These are phyloP conservation scores for Deuterostichococcus epilithicus DNA, from an alignment of 139 green algal genomes.

Conservation along the genomic window DNA sequence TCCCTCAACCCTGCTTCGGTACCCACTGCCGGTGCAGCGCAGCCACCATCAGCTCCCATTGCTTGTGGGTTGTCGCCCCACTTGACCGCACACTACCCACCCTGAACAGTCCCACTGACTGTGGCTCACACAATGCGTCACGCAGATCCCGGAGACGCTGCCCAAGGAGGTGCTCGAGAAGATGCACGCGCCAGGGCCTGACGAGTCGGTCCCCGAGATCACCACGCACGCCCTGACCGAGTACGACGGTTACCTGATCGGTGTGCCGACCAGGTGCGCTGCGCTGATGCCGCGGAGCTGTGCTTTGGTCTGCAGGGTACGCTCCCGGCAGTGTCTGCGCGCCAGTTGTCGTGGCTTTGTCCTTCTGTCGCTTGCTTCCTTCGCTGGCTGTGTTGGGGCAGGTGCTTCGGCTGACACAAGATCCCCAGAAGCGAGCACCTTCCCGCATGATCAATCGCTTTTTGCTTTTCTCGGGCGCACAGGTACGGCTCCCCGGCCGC, in stretches of 20 bases:
- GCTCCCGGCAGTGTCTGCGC: not conserved
- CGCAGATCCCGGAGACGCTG: constrained; percentile 72
- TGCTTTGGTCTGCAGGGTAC: not conserved
- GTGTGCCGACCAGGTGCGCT: constrained; percentile 65
- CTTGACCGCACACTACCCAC: not conserved
- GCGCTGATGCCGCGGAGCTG: not conserved
- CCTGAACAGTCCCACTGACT: not conserved
- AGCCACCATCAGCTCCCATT: not conserved
- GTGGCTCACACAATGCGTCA: not conserved
- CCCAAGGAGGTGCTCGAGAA: constrained; percentile 59
- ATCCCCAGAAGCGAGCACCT: not conserved
- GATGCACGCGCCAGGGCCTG: constrained; percentile 66
- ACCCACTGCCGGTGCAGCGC: not conserved
- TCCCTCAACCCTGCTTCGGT: not conserved
- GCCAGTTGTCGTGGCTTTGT: not conserved
- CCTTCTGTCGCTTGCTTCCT: not conserved
- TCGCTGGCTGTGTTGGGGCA: not conserved
- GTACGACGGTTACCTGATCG: constrained; percentile 75
- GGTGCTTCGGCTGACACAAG: not conserved
- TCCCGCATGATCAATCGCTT: not conserved
- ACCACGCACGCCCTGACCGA: constrained; percentile 39
- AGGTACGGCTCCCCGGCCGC: constrained; percentile 25
- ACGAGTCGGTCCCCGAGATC: constrained; percentile 58
- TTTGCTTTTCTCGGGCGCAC: not conserved
- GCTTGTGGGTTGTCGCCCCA: not conserved